Percentiles rank a stretch among this genome's conserved stretches.
Evolutionary conservation across 208 protist species (phyloP).

Genomic region (Trypanosoma grayi): DNA sequence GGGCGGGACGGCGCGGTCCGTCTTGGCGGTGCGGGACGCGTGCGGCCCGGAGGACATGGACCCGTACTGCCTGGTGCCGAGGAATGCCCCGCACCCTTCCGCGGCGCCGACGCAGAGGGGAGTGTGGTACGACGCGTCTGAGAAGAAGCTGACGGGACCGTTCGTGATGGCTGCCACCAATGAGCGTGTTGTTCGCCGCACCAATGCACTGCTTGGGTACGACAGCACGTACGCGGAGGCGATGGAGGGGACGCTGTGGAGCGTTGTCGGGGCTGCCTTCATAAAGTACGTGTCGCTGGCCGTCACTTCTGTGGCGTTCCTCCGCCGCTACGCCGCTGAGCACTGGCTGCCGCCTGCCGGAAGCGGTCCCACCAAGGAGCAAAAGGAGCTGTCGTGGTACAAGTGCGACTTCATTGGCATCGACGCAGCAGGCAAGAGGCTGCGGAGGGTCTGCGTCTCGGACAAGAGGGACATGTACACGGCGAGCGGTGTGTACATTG

Average conservation of each 20-base stretch:
- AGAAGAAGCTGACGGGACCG: slow-evolving; percentile 44
- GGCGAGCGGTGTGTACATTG: slow-evolving; percentile 60
- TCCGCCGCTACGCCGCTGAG: slow-evolving; percentile 40
- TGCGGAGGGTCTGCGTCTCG: slow-evolving; percentile 35
- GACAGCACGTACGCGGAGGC: slow-evolving; percentile 59
- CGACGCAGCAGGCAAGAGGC: slow-evolving; percentile 29
- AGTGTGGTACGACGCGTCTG: slow-evolving; percentile 55
- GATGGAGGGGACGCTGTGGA: slow-evolving; percentile 32
- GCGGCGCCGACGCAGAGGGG: slow-evolving; percentile 33
- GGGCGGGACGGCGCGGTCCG: slow-evolving; percentile 65
- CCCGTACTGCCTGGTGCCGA: slow-evolving; percentile 41
- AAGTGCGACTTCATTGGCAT: slow-evolving; percentile 49
- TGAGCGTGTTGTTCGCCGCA: slow-evolving; percentile 79
- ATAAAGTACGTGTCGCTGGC: slow-evolving; percentile 20
- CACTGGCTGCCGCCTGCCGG: slow-evolving; percentile 31
- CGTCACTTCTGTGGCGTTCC: slow-evolving; percentile 33
- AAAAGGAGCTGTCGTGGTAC: slow-evolving; percentile 45
- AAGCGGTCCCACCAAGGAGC: slow-evolving; percentile 42
- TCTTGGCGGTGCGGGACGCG: slow-evolving; percentile 28
- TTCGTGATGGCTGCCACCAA: slow-evolving; percentile 67
- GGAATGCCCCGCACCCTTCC: slow-evolving; percentile 31
- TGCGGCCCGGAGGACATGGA: slow-evolving; percentile 33
- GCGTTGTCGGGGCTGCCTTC: slow-evolving; percentile 27
- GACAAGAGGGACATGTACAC: slow-evolving; percentile 67
- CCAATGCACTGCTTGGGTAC: slow-evolving; percentile 63